Base-by-base conservation (phyloP, 2,329 filamentous ascomycete species). In the Hortaea sp. region DNA sequence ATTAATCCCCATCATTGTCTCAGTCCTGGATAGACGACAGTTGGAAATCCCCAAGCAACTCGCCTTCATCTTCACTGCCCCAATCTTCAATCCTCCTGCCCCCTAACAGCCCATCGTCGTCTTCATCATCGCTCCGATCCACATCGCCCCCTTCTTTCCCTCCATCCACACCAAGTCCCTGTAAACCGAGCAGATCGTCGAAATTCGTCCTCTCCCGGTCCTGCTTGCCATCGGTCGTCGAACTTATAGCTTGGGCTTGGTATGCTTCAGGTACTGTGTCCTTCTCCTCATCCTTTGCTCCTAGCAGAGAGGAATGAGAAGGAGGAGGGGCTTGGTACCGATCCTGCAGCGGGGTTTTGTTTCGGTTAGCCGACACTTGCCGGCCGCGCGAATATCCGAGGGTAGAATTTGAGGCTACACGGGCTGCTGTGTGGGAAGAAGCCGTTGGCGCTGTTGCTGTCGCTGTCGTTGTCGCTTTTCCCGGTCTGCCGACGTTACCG, bases 361-460 rank as follows among this genome's bases (percentile, higher is more conserved):
- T 72, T 52, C 28, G 62, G 4, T 20, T 63, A 6, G 64, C 64
- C 13, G 72, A 72, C 2, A 73, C 69, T 7, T 70, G 69, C 31
- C 86, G 78, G 31, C 89, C 88, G 63, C 84, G 87, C 46, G 78
- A 85, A 62, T 94, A 95, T 11, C 89, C 89, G 38, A 95, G 75
- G 0, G 88, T 95, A 46, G 80, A 89, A 52, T 82, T 79, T 1
- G 88, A 94, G 5, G 80, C 81, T 5, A 77, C 78, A 20, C 78
- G 74, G 1, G 84, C 82, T 7, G 76, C 72, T 6, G 74, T 74
- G 52, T 79, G 77, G 41, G 77, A 55, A 77, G 72, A 7, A 58
- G 60, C 20, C 2, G 20, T 20, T 4, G 20, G 20, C 20, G 20
- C 20, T 20, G 20, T 20, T 20, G 20, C 20, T 20, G 20, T 20